Evolutionary conservation across 345 rosid species (phyloP).

Genomic region (Acer yangbiense): DNA sequence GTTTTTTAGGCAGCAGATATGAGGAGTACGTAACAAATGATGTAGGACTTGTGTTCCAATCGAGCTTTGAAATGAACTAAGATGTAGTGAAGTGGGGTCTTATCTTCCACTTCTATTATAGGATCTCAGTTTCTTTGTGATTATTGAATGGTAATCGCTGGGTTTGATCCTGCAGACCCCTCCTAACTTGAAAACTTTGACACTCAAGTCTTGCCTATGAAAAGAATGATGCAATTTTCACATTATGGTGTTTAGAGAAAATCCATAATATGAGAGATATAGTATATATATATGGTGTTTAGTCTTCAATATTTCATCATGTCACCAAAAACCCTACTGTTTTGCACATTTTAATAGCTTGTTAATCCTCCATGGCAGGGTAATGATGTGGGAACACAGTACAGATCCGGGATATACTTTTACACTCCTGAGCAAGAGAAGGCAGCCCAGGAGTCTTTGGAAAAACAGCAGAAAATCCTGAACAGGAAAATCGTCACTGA

Average conservation of each 20-base stretch:
- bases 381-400: conserved; percentile 88
- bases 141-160: neutral
- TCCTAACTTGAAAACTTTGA: neutral
- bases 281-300: neutral
- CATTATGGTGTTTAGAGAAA: neutral
- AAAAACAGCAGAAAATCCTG: conserved; percentile 58
- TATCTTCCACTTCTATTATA: neutral
- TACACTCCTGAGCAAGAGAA: conserved; percentile 89
- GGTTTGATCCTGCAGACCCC: neutral
- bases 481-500: conserved; percentile 78
- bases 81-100: neutral
- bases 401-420: conserved; percentile 85
- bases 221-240: neutral
- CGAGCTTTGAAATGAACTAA: neutral
- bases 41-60: neutral
- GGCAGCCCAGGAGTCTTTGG: conserved; percentile 65
- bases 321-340: neutral
- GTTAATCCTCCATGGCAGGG: conserved; percentile 49
- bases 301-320: neutral
- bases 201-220: neutral
- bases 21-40: neutral
- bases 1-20: neutral
- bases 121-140: neutral
- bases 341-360: neutral
- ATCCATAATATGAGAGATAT: neutral